Percentiles rank a stretch among this genome's conserved stretches.
Evolutionary conservation across 2,329 filamentous ascomycete genomes (phyloP).

Genomic region (Pseudocercospora ulei): DNA sequence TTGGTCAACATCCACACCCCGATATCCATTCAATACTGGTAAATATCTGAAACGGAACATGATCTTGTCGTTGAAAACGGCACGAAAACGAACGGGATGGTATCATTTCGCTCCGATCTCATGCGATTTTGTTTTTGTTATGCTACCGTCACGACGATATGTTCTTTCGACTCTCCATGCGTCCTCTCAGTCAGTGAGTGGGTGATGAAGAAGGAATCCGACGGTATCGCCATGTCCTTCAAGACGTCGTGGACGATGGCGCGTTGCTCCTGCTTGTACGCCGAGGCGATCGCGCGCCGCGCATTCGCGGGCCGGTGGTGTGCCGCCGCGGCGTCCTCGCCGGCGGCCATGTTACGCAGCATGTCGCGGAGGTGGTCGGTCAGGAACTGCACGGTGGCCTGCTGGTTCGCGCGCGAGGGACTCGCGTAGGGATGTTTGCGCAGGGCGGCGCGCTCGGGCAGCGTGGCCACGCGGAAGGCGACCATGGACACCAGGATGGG

Average conservation of each 20-base stretch:
- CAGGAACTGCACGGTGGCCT: slow-evolving; percentile 3
- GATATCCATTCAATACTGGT: too few relatives aligned
- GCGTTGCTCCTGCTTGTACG: slow-evolving; percentile 1
- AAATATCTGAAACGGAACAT: too few relatives aligned
- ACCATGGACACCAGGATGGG: slow-evolving; percentile 9
- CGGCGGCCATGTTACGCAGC: not conserved
- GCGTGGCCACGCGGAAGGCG: slow-evolving; percentile 4
- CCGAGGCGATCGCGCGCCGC: not conserved
- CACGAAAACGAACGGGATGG: too few relatives aligned
- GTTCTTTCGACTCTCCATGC: too few relatives aligned
- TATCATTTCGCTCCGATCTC: too few relatives aligned
- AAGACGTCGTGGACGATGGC: slow-evolving; percentile 5
- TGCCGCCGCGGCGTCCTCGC: not conserved
- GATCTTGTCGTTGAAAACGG: too few relatives aligned
- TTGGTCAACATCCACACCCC: too few relatives aligned
- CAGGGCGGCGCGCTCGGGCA: slow-evolving; percentile 5
- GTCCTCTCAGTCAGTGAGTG: not conserved
- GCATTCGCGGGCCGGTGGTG: slow-evolving; percentile 1
- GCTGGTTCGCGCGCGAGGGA: slow-evolving; percentile 3
- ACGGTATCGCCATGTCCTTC: slow-evolving; percentile 7
- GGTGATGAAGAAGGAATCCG: slow-evolving; percentile 8
- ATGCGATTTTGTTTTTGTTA: too few relatives aligned
- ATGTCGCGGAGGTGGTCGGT: not conserved
- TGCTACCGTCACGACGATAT: too few relatives aligned
- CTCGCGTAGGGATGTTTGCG: not conserved